These are phyloP conservation scores for Bauhinia variegata DNA, from an alignment of 306 rosid genomes.

Conservation along the genomic window DNA sequence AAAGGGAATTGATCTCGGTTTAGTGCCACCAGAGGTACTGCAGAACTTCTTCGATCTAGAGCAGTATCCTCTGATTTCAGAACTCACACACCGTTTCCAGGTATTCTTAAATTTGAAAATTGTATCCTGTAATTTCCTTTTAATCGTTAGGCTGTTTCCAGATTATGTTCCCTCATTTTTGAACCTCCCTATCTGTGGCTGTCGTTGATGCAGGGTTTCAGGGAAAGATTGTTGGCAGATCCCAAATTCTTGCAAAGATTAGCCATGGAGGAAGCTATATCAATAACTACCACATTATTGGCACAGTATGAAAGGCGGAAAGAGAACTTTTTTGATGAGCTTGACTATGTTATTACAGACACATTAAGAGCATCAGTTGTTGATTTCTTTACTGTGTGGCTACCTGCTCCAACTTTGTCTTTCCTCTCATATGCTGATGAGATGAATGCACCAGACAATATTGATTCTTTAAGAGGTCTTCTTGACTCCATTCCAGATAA, in stretches of 20 bases:
- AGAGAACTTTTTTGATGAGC: conserved; percentile 83
- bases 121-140: conserved; percentile 10
- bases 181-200: conserved; percentile 13
- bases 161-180: conserved; percentile 21
- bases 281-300: conserved; percentile 75
- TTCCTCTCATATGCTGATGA: conserved; percentile 77
- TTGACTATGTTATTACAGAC: conserved; percentile 88
- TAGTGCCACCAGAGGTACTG: conserved; percentile 90
- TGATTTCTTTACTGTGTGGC: conserved; percentile 99
- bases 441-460: conserved; percentile 54
- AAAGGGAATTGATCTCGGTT: conserved; percentile 94
- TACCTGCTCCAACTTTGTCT: conserved; percentile 97
- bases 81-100: conserved; percentile 90
- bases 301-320: conserved; percentile 89
- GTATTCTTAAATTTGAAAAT: conserved; percentile 52
- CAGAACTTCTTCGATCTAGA: conserved; percentile 93
- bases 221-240: conserved; percentile 98
- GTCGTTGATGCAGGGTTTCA: conserved; percentile 80
- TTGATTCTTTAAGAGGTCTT: conserved; percentile 68
- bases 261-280: conserved; percentile 93
- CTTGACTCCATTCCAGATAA: conserved; percentile 96
- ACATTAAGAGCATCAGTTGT: conserved; percentile 78
- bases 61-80: conserved; percentile 84
- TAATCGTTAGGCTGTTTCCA: conserved; percentile 26
- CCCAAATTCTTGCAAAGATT: conserved; percentile 89